Evolutionary conservation across 2,329 filamentous ascomycete species (phyloP).

Genomic region (Aspergillus niger): DNA sequence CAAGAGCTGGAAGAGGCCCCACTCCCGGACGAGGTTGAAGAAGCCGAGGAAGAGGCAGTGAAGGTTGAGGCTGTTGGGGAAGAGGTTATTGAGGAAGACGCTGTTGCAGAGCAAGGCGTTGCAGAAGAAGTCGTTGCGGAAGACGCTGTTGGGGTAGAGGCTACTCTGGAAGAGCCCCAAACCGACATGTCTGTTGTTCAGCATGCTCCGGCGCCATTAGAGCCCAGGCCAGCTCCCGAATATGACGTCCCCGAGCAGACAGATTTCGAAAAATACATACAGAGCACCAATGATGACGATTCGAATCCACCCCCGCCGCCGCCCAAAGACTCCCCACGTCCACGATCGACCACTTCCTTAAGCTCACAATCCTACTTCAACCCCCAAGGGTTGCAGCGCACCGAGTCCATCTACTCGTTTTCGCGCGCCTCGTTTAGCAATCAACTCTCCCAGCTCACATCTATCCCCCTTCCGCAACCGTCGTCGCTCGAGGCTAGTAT

Average conservation of each 20-base stretch:
- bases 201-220: conserved; percentile 25
- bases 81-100: background rate
- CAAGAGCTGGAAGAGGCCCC: background rate
- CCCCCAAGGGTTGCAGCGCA: conserved; percentile 56
- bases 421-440: conserved; percentile 90
- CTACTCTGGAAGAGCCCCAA: conserved; percentile 5
- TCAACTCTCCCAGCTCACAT: conserved; percentile 88
- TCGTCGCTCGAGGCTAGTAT: conserved; percentile 81
- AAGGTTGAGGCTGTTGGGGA: background rate
- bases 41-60: background rate
- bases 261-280: conserved; percentile 47
- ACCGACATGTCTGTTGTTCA: conserved; percentile 35
- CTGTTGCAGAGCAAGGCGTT: background rate
- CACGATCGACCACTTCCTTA: conserved; percentile 30
- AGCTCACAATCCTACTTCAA: conserved; percentile 48
- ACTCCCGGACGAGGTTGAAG: background rate
- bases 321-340: conserved; percentile 39
- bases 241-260: conserved; percentile 30
- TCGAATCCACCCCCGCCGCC: conserved; percentile 35
- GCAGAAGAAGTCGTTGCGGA: background rate
- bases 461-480: conserved; percentile 84
- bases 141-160: background rate
- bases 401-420: conserved; percentile 90
- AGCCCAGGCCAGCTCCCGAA: conserved; percentile 18
- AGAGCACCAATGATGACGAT: conserved; percentile 38